Base-by-base conservation (phyloP, 148 eudicot species). In the Camellia japonica region DNA sequence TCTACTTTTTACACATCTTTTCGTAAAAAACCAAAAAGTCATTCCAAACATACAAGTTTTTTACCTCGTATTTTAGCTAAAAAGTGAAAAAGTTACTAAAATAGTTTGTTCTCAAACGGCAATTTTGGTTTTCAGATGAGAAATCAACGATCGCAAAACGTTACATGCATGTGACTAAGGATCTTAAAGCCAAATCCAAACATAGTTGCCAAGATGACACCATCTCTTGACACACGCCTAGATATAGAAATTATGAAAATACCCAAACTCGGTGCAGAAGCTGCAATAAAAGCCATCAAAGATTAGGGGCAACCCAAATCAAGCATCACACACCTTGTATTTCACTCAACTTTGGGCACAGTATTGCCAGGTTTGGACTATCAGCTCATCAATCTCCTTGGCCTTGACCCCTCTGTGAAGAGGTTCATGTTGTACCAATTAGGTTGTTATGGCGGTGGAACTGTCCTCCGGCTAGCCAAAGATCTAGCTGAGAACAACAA, bases 401-500 rank as follows among this genome's bases (percentile, higher is more conserved):
- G 81, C 5, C 75, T 79, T 1, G 8, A 30, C n/a, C 23, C 75
- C 1, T n/a, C 42, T 4, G 81, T 79, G 44, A 69, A 79, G 30
- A 52, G 81, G 19, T 41, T n/a, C 42, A 79, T 79, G 74, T 13
- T 78, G 11, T 78, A 68, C 54, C 80, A 78, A 2, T 43, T 51
- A 19, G 80, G 74, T 8, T 79, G 75, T 55, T 13, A 18, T 11
- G 81, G 68, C 11, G 81, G 75, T 3, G 81, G 67, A 42, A 69
- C 13, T 0, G 68, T 44, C 15, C 81, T 79, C 19, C 65, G 81
- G 0, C 7, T 79, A 13, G 81, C 81, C 20, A 79, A 79, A 2
- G 81, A 79, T 19, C 68, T 69, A 1, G 81, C 81, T 15, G 81
- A 79, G 75, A 79, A 79, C 58, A 79, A 69, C 56, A 20, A 59